phyloP scores from a whole-genome alignment of 2,329 filamentous ascomycete species.

The Incumbomyces lentus region DNA sequence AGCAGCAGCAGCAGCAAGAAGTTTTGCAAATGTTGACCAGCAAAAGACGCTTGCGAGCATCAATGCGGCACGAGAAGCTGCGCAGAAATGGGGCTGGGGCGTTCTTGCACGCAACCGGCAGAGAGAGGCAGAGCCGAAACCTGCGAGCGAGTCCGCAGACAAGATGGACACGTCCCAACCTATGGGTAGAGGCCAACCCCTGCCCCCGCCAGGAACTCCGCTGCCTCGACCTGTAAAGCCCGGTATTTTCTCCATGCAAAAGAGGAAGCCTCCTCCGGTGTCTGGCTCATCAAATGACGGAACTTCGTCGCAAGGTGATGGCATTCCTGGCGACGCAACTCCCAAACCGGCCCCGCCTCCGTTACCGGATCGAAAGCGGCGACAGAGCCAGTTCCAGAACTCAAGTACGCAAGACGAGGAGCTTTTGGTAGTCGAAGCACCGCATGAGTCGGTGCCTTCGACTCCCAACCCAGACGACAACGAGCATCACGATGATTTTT shows the following conservation, averaged over 20 bases:
- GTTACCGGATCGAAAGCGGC: conserved; percentile 38
- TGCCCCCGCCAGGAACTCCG: conserved; percentile 71
- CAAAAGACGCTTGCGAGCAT: conserved; percentile 34
- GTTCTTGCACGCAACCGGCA: conserved; percentile 33
- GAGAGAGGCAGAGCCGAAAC: conserved; percentile 18
- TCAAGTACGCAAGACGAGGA: conserved; percentile 35
- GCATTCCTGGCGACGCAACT: conserved; percentile 19
- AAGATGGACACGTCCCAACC: conserved; percentile 41
- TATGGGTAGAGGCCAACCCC: conserved; percentile 70
- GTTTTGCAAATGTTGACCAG: conserved; percentile 21
- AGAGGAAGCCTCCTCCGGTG: conserved; percentile 52
- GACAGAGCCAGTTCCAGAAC: conserved; percentile 27
- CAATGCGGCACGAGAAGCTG: conserved; percentile 43
- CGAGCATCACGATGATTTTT: conserved; percentile 19
- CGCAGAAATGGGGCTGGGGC: conserved; percentile 50
- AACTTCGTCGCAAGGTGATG: conserved; percentile 21
- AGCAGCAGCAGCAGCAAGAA: conserved; percentile 15
- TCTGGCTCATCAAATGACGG: conserved; percentile 19
- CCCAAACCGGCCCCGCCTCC: conserved; percentile 32
- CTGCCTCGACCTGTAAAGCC: conserved; percentile 58
- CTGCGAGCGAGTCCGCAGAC: conserved; percentile 23
- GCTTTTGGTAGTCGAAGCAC: conserved; percentile 56
- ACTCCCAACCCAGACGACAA: conserved; percentile 38
- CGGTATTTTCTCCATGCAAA: conserved; percentile 46
- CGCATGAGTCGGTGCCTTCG: conserved; percentile 50